Conservation (phyloP, 495 filamentous ascomycete genomes). For the Cairneyella variabilis region DNA sequence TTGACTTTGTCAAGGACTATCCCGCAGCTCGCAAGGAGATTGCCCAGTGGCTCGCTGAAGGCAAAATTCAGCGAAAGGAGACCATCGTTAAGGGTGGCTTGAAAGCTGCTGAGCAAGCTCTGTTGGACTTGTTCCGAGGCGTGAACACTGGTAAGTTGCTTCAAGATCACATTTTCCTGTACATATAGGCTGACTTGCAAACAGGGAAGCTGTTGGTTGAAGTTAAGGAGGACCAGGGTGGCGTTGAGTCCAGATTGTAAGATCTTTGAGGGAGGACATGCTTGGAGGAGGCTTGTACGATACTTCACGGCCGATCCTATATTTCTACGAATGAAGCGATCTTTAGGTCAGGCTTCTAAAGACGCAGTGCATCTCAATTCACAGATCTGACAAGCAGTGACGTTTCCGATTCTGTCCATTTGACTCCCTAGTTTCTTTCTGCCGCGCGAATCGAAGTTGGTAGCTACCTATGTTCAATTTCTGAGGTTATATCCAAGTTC, state of each 20-base stretch:
- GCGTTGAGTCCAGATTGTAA: constrained; percentile 6
- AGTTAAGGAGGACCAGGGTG: constrained; percentile 18
- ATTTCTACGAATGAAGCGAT: no score
- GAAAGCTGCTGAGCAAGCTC: constrained; percentile 43
- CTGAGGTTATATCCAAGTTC: no score
- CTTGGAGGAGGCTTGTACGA: no score
- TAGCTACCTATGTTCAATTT: no score
- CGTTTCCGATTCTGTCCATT: no score
- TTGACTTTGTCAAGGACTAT: constrained; percentile 40
- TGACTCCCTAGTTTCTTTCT: no score
- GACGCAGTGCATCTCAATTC: no score
- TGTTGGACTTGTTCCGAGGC: constrained; percentile 50
- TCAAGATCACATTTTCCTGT: neutral
- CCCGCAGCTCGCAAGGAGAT: constrained; percentile 40
- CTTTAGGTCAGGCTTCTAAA: no score
- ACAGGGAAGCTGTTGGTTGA: constrained; percentile 24
- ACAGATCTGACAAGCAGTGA: no score
- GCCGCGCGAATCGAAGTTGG: no score
- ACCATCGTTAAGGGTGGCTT: constrained; percentile 53
- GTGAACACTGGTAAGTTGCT: constrained; percentile 46
- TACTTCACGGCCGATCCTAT: no score
- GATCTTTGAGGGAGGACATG: no score
- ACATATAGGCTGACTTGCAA: neutral
- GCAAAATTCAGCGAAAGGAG: constrained; percentile 52
- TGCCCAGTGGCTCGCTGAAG: constrained; percentile 47